phyloP scores from a whole-genome alignment of 768 basidiomycete genomes.

The Lentinus brumalis region DNA sequence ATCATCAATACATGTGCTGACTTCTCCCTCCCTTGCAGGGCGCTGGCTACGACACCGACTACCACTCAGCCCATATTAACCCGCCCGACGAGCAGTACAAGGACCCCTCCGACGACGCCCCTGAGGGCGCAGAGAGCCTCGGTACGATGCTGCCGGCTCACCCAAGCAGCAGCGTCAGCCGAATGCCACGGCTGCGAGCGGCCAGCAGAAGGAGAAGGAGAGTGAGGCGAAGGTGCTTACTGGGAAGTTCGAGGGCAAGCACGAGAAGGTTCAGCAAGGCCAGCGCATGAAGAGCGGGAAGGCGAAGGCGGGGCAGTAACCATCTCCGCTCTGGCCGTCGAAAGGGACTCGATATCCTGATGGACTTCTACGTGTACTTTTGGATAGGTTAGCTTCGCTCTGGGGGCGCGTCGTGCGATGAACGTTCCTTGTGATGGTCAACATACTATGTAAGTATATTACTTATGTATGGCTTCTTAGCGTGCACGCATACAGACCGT shows the following conservation, averaged over 20 bases:
- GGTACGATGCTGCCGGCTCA: slow-evolving; percentile 7
- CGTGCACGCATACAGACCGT: too few species aligned
- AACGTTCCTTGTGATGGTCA: too few species aligned
- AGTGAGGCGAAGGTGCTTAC: slow-evolving; percentile 33
- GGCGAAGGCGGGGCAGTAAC: not conserved
- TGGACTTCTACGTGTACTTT: too few species aligned
- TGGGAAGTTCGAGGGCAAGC: slow-evolving; percentile 32
- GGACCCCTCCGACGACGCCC: not conserved
- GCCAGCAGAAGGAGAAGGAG: slow-evolving; percentile 28
- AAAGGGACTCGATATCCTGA: too few species aligned
- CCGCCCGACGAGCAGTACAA: slow-evolving; percentile 13
- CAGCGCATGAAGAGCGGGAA: slow-evolving; percentile 27
- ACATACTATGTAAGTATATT: too few species aligned
- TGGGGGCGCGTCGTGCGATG: too few species aligned
- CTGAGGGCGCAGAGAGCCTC: slow-evolving; percentile 4
- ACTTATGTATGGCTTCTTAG: too few species aligned
- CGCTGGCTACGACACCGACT: slow-evolving; percentile 28
- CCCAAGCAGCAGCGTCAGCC: slow-evolving; percentile 7
- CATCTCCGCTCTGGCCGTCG: too few species aligned
- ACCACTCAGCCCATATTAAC: slow-evolving; percentile 30
- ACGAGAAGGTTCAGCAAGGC: slow-evolving; percentile 32
- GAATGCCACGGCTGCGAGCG: not conserved
- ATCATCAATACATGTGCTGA: not conserved
- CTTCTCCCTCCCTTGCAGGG: slow-evolving; percentile 15
- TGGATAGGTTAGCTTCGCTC: too few species aligned